Conservation (phyloP, 2,329 filamentous ascomycete species). For the Alternaria metachromatica region DNA sequence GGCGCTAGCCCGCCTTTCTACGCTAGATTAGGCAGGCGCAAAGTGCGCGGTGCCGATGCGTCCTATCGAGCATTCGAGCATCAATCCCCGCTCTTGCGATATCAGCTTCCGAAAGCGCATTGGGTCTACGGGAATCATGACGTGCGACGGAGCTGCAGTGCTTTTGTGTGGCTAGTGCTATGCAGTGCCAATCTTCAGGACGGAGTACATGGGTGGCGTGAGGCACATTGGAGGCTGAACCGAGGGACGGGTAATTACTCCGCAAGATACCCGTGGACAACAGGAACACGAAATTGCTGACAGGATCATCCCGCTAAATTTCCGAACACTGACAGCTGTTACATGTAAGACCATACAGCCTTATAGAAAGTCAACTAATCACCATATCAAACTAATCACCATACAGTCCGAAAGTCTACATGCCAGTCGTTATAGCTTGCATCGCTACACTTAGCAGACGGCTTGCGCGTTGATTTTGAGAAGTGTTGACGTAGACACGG, state of each 20-base stretch:
- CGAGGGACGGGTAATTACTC: background rate
- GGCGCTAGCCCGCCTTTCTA: background rate
- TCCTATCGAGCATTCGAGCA: background rate
- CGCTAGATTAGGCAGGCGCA: conserved; percentile 5
- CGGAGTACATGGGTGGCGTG: background rate
- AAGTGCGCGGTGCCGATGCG: background rate
- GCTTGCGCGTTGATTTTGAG: background rate
- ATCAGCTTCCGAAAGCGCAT: background rate
- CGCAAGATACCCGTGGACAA: background rate
- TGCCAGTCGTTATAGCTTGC: background rate
- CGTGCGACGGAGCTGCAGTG: background rate
- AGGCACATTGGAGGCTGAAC: background rate
- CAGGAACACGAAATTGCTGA: background rate
- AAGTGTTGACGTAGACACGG: background rate
- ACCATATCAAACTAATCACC: background rate
- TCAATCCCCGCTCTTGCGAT: background rate
- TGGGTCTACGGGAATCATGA: background rate
- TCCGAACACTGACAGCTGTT: background rate
- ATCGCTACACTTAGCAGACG: background rate
- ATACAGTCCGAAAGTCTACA: background rate
- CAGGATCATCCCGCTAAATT: background rate
- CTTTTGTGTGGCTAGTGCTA: background rate
- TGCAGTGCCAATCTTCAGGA: background rate
- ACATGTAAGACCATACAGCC: background rate
- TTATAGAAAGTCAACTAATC: background rate